Base-by-base conservation (phyloP, 805 yeast genomes). In the Ogataea neopini region DNA sequence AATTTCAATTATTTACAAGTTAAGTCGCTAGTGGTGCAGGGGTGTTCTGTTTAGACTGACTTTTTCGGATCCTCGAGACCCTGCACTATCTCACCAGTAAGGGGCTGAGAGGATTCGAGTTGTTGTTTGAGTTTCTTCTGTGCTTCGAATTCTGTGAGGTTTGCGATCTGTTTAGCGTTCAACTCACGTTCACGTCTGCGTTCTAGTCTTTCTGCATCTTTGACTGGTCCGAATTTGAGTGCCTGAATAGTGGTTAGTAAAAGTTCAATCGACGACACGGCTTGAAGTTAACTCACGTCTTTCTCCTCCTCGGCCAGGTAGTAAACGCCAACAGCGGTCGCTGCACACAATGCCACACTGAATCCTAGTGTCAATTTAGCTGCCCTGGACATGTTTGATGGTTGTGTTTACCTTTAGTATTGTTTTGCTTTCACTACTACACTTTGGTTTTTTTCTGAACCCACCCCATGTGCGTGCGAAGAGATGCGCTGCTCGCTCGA, bases 211-310 rank as follows among this genome's bases (percentile, higher is more conserved):
- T 73, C 79, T 2, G 90, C 89, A 63, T 88, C 96, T 58, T 86
- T 86, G 58, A 86, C 80, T 4, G 96, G 96, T 1, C 96, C 96
- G 57, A 80, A 87, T 59, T 85, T 83, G 39, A 88, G 70, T 2
- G 85, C 83, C 80, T 74, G n/a, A 11, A 26, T 3, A 17, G 40
- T 8, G 10, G 42, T 37, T 38, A 32, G 29, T n/a, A 11, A 9
- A 25, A 4, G 30, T 11, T 38, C n/a, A 3, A 5, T 6, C 6
- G 2, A 22, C n/a, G 30, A 15, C 33, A 8, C 6, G 15, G 30
- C 10, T 26, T 13, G 10, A 14, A 25, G 20, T 6, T 14, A 7
- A 72, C 78, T 50, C 58, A 73, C 79, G 15, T 79, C 83, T 59
- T 88, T 75, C 62, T 88, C 96, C 51, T 76, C 67, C 32, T 77